A percentile compares a stretch with the other conserved stretches of the same genome.
Conservation (phyloP, 2,329 filamentous ascomycete genomes). For the Penicillium verrucosum region DNA sequence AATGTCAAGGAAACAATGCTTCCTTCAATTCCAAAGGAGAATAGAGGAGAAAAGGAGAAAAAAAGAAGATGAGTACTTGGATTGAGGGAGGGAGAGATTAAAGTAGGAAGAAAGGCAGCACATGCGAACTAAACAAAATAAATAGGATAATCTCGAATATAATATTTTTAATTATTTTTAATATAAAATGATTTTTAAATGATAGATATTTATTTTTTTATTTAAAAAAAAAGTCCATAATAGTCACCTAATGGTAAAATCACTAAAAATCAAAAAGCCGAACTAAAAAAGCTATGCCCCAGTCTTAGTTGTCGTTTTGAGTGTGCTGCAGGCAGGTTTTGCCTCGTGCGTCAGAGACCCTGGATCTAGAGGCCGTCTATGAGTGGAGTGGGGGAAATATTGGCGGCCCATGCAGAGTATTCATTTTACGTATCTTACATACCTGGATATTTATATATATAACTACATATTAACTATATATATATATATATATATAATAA, state of each 20-base stretch:
- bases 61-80: slow-evolving; percentile 9
- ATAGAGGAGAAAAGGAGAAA: slow-evolving; percentile 12
- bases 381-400: slow-evolving; percentile 27
- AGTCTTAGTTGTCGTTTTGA: slow-evolving; percentile 39
- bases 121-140: slow-evolving; percentile 22
- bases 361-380: slow-evolving; percentile 37
- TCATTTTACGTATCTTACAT: slow-evolving; percentile 10
- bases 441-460: neutral
- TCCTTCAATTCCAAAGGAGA: slow-evolving; percentile 14
- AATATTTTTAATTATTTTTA: neutral
- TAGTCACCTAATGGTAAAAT: slow-evolving; percentile 1
- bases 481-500: neutral
- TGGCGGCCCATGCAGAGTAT: slow-evolving; percentile 36
- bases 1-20: slow-evolving; percentile 26
- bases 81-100: slow-evolving; percentile 18
- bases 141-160: slow-evolving; percentile 22
- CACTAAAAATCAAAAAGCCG: slow-evolving; percentile 5
- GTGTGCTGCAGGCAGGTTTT: slow-evolving; percentile 43
- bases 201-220: neutral
- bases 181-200: neutral
- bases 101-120: slow-evolving; percentile 24
- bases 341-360: slow-evolving; percentile 43
- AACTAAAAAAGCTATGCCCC: slow-evolving; percentile 19
- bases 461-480: neutral
- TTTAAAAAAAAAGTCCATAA: slow-evolving; percentile 12